These are phyloP conservation scores for Rugonectria rugulosa DNA, from an alignment of 2,329 filamentous ascomycete species.

Conservation along the genomic window DNA sequence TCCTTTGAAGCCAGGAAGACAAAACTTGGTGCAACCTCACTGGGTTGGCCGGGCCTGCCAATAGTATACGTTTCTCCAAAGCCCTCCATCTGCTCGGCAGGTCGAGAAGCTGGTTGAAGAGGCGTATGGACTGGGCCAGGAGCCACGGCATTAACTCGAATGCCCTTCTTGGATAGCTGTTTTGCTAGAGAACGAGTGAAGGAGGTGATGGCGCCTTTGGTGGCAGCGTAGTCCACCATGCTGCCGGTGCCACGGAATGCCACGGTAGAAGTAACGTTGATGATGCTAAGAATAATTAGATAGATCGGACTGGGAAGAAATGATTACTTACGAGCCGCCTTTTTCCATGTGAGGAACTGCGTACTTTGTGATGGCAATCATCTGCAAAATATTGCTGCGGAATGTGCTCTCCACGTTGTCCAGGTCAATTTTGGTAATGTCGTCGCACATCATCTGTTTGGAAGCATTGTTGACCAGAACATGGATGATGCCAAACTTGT, in stretches of 20 bases:
- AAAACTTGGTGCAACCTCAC: conserved; percentile 52
- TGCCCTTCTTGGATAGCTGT: conserved; percentile 63
- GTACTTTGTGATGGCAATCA: conserved; percentile 67
- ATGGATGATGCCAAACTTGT: conserved; percentile 54
- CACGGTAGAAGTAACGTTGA: not conserved
- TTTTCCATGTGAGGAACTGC: not conserved
- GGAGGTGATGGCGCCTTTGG: conserved; percentile 61
- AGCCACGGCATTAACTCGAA: conserved; percentile 59
- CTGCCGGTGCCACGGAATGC: not conserved
- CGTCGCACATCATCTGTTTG: conserved; percentile 61
- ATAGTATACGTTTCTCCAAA: conserved; percentile 50
- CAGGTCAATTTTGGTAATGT: conserved; percentile 62
- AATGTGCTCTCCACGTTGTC: conserved; percentile 63
- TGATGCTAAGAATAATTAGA: not conserved
- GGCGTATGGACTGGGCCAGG: conserved; percentile 54
- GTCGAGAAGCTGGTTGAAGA: conserved; percentile 51
- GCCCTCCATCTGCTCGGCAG: conserved; percentile 53
- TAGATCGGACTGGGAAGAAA: conserved; percentile 39
- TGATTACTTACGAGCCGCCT: not conserved
- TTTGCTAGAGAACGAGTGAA: conserved; percentile 62
- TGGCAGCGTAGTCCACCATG: not conserved
- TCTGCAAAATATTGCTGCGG: conserved; percentile 63
- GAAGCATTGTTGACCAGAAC: conserved; percentile 67
- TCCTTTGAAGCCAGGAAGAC: conserved; percentile 48
- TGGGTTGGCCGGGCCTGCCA: conserved; percentile 52